Evolutionary conservation across 2,329 filamentous ascomycete species (phyloP), one percentile per base, ranked within the genome.

Genomic region (Neonectria hederae): DNA sequence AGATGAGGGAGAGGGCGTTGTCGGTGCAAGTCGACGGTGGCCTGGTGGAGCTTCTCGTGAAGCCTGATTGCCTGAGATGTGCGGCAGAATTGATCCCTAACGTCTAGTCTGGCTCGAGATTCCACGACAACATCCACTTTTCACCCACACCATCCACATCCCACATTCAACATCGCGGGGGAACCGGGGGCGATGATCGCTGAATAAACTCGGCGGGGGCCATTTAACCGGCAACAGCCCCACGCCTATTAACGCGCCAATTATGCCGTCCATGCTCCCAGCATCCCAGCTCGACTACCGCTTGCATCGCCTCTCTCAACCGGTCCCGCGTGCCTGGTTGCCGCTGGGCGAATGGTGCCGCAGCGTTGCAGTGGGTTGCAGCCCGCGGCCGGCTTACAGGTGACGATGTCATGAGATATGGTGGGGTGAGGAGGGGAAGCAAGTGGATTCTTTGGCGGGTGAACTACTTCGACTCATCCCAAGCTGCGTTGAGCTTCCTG

Each of bases 351-450:
- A 69, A 70, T 70, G 69, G 63, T 35, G 54, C 55, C 45, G 40
- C 55, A 60, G 51, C 24, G 48, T 65, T 45, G 21, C 43, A 42
- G 43, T 35, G 13, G 26, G 46, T 32, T 49, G 26, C 48, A 28
- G 24, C 26, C 53, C 53, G 62, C 63, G 66, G 58, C 8, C 48
- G 49, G 38, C 46, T 53, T 55, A 35, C 48, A 53, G 46, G 43
- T 43, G 55, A 35, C 40, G 49, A 32, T 67, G 66, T 57, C 69
- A 70, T 72, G 66, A 66, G 53, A 61, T 51, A 62, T 64, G 63
- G 66, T 60, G 71, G 69, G 71, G 68, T 69, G 42, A 48, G 62
- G 71, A 72, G 71, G 69, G 71, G 60, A 65, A 62, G 43, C 21
- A 49, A n/a, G 32, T 35, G 38, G 32, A 54, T 26, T 43, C 19